Conservation (phyloP, 2,329 filamentous ascomycete genomes). For the Fusarium sp. region DNA sequence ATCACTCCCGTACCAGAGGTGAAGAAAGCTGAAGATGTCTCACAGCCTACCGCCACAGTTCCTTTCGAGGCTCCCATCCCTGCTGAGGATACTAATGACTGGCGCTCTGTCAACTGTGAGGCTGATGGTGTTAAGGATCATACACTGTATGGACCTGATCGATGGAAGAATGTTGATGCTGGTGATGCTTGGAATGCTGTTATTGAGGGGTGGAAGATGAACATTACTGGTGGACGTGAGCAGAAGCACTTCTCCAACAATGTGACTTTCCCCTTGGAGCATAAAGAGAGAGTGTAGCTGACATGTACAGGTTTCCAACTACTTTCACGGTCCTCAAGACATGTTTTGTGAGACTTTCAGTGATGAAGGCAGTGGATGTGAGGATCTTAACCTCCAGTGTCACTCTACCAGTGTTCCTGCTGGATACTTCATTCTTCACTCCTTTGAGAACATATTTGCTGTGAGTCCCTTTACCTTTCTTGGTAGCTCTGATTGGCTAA, state of each 20-base stretch:
- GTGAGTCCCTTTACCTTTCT: neutral
- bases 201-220: conserved; percentile 14
- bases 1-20: neutral
- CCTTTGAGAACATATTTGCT: conserved; percentile 19
- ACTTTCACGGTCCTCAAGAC: conserved; percentile 24
- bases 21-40: neutral
- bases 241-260: conserved; percentile 25
- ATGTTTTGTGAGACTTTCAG: conserved; percentile 28
- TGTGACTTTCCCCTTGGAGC: neutral
- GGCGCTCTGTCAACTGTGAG: conserved; percentile 9
- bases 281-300: rapidly evolving
- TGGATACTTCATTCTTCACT: conserved; percentile 25
- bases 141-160: conserved; percentile 16
- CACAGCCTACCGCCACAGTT: neutral
- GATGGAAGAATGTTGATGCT: conserved; percentile 18
- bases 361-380: conserved; percentile 16
- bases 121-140: conserved; percentile 18
- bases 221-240: conserved; percentile 4
- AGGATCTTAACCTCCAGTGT: conserved; percentile 17
- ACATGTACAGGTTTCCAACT: conserved; percentile 11
- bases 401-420: conserved; percentile 11
- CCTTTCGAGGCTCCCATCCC: neutral
- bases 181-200: conserved; percentile 16
- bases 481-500: rapidly evolving
- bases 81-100: neutral